Conservation (phyloP, 208 protist species). For the Leishmania braziliensis region DNA sequence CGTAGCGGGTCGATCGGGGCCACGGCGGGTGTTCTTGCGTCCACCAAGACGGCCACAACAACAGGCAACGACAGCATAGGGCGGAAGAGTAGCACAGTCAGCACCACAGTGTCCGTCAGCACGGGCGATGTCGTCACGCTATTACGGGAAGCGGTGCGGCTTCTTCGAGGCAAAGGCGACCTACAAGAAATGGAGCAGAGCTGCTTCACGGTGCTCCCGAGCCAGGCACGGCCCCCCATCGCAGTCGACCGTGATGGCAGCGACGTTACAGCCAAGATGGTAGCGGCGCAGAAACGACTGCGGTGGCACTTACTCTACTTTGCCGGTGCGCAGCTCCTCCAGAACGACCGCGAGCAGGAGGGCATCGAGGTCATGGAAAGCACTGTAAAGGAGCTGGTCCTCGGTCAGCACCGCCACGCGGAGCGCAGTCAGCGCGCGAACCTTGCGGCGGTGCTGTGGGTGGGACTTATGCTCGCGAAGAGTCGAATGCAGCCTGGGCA, state of each 20-base stretch:
- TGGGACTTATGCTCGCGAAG: constrained; percentile 39
- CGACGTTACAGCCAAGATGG: constrained; percentile 12
- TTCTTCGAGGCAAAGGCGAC: constrained; percentile 43
- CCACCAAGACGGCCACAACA: background rate
- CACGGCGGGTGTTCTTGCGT: background rate
- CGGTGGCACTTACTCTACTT: constrained; percentile 56
- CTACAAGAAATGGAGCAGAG: constrained; percentile 47
- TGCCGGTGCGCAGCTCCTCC: constrained; percentile 41
- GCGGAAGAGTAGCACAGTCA: background rate
- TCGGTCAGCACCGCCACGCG: constrained; percentile 41
- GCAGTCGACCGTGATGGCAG: background rate
- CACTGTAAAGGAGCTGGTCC: constrained; percentile 51
- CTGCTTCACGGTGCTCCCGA: constrained; percentile 40
- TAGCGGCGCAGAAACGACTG: constrained; percentile 40
- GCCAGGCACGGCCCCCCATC: constrained; percentile 9
- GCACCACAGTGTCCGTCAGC: background rate
- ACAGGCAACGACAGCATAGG: background rate
- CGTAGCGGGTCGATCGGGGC: background rate
- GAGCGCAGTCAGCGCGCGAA: constrained; percentile 44
- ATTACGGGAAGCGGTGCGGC: constrained; percentile 42
- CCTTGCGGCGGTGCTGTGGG: constrained; percentile 47
- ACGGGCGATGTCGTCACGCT: constrained; percentile 16
- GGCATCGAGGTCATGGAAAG: constrained; percentile 47
- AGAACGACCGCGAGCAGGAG: constrained; percentile 24
- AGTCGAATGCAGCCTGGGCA: constrained; percentile 35